Conservation (phyloP, 1,284 basidiomycete genomes). For the Phaffia rhodozyma region DNA sequence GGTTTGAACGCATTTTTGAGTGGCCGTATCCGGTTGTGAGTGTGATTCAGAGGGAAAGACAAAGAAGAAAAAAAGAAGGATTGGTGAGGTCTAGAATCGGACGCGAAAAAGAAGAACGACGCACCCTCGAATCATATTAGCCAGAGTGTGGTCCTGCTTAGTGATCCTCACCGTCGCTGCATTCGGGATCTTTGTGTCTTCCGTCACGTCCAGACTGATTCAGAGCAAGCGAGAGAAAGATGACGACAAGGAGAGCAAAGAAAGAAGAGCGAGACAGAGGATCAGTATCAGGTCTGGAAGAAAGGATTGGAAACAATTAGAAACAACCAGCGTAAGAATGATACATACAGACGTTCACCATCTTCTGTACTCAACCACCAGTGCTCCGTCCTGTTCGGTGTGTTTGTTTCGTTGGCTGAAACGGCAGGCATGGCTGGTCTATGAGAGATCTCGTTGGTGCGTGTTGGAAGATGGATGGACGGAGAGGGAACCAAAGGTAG, state of each 20-base stretch:
- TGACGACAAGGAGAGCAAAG: conserved; percentile 1
- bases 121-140: conserved; percentile 87
- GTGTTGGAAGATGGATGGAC: too few relatives aligned
- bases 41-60: neutral
- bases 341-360: conserved; percentile 76
- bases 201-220: conserved; percentile 68
- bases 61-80: neutral
- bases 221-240: neutral
- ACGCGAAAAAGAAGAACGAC: conserved; percentile 32
- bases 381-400: conserved; percentile 75
- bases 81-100: neutral
- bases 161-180: conserved; percentile 86
- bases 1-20: conserved; percentile 3
- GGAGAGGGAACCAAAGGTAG: too few relatives aligned
- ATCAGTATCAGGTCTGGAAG: neutral
- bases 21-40: neutral
- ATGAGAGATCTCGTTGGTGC: too few relatives aligned
- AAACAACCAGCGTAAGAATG: neutral
- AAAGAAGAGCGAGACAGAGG: neutral
- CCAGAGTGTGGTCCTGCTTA: conserved; percentile 95
- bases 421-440: conserved; percentile 16
- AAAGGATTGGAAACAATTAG: neutral
- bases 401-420: conserved; percentile 54
- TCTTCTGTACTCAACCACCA: conserved; percentile 74
- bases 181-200: conserved; percentile 95